These are phyloP conservation scores for Tetrahymena malaccensis DNA, from an alignment of 73 alveolate species.

Conservation along the genomic window DNA sequence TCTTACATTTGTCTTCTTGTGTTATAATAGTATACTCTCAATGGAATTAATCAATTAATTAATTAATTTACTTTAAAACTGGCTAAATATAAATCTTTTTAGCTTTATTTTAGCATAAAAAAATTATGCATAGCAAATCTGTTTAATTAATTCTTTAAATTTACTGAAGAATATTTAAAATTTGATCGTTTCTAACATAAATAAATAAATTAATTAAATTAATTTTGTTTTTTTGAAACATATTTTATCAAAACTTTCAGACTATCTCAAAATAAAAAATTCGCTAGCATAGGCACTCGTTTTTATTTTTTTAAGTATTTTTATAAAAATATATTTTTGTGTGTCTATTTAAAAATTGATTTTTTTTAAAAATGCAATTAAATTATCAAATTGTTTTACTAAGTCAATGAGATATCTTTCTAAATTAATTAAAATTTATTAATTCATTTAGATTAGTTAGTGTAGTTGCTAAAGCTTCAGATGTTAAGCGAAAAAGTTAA, in stretches of 20 bases:
- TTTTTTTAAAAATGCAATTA: background rate
- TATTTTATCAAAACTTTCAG: no score
- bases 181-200: background rate
- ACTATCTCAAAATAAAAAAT: no score
- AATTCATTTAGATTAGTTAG: no score
- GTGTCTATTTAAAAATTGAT: background rate
- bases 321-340: no score
- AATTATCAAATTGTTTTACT: background rate
- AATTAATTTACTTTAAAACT: background rate
- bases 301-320: background rate
- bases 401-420: background rate
- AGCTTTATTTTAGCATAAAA: background rate
- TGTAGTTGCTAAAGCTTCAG: background rate
- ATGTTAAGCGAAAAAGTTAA: background rate
- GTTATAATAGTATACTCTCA: background rate
- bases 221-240: no score
- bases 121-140: background rate
- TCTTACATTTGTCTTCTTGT: no score
- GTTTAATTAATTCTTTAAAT: background rate
- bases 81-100: background rate
- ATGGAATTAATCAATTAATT: no score
- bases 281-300: background rate
- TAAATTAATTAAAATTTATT: no score
- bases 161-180: background rate
- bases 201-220: no score